Evolutionary conservation across 345 rosid genomes (phyloP), one percentile per base, ranked within the genome.

Genomic region (Garcia nutans): DNA sequence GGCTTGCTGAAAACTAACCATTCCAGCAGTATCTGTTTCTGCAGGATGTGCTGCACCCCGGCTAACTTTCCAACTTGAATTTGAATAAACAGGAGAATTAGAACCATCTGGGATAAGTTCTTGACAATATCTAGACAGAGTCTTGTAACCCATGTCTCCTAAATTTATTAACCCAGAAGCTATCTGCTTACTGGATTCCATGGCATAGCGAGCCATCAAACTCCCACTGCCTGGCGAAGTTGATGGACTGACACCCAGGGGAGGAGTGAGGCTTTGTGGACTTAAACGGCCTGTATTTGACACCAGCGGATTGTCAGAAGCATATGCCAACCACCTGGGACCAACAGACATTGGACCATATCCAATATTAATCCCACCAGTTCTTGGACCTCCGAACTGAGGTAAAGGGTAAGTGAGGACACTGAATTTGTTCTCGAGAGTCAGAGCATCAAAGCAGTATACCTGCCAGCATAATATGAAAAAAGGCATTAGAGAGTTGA

Each of bases 291-390:
- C 97, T 60, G 88, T 79, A 81, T 79, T 91, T 63, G 93, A 90
- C 23, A 89, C 82, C 79, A 93, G 82, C 11, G 97, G 97, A 61
- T 78, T 92, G 77, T 86, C 88, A 65, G 99, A 88, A 79, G 98
- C 93, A 91, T 92, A 96, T 79, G 97, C 99, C 84, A 96, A 85
- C 99, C 98, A 96, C 83, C 97, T 88, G 22, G 96, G 87, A 66
- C 99, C 99, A 73, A 96, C 90, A 78, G 96, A 94, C 99, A 93
- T 91, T 73, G 99, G 99, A 72, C 99, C 99, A 77, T 92, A 92
- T 50, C 99, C 99, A 24, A 92, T 71, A 84, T 92, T 92, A 72
- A 92, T 84, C 78, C 94, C 96, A 66, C 77, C 55, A 52, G 83
- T 73, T 83, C 97, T 97, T 80, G 88, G 96, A 78, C 89, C 90